phyloP scores from a whole-genome alignment of 169 alveolate species.

The Sarcocystis neurona region DNA sequence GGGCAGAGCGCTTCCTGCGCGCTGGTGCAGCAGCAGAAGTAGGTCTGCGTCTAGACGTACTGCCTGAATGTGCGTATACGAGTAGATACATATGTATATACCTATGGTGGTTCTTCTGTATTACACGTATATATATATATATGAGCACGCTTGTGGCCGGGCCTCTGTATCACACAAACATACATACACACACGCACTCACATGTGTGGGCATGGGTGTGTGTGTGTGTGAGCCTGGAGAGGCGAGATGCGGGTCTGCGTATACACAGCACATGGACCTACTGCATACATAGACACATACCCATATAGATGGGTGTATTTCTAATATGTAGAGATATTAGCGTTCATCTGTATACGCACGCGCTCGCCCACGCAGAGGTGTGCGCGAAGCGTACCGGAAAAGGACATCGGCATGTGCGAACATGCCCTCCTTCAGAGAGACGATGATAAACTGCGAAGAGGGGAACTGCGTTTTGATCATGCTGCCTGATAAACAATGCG shows the following conservation, averaged over 20 bases:
- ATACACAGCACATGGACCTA: too few relatives aligned
- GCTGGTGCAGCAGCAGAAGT: background rate
- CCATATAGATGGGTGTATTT: background rate
- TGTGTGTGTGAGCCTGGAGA: too few relatives aligned
- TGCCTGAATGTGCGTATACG: background rate
- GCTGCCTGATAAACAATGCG: too few relatives aligned
- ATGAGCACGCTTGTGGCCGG: background rate
- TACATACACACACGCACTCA: too few relatives aligned
- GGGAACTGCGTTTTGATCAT: conserved; percentile 97
- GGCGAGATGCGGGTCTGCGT: too few relatives aligned
- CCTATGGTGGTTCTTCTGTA: background rate
- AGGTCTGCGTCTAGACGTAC: background rate
- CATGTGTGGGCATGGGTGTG: too few relatives aligned
- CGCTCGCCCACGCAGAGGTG: too few relatives aligned
- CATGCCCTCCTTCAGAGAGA: conserved; percentile 98
- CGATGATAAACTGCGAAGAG: conserved; percentile 94
- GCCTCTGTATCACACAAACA: too few relatives aligned
- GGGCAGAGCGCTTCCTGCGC: background rate
- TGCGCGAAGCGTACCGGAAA: conserved; percentile 69
- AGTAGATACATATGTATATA: background rate
- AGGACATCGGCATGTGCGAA: conserved; percentile 97
- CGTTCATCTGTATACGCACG: background rate
- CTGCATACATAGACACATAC: background rate
- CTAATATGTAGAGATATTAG: background rate
- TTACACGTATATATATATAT: background rate